Evolutionary conservation across 2,329 filamentous ascomycete genomes (phyloP).

Genomic region (Byssochlamys sp.): DNA sequence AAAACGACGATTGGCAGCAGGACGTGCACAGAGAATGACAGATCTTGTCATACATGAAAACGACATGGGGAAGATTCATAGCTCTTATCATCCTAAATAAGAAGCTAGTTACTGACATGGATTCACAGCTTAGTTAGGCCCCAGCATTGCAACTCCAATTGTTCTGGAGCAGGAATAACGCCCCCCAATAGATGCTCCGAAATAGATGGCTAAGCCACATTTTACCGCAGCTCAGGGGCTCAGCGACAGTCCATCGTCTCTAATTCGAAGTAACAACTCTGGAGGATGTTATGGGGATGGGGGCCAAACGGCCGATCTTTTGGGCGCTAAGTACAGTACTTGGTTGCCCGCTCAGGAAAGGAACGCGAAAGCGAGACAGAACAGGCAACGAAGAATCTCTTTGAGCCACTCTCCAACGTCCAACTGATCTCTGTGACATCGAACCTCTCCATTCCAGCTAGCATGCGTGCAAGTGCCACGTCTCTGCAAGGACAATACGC

Average conservation of each 20-base stretch:
- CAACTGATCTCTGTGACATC: background rate
- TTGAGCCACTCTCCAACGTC: background rate
- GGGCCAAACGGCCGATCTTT: background rate
- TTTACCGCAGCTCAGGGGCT: background rate
- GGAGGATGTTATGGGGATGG: background rate
- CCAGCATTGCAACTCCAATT: background rate
- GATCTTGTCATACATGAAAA: background rate
- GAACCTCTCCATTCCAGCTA: background rate
- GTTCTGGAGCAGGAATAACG: background rate
- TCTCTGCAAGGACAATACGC: background rate
- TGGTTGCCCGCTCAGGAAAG: background rate
- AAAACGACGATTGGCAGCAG: background rate
- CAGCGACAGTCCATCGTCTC: background rate
- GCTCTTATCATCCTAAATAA: background rate
- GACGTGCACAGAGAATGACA: background rate
- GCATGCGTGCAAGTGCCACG: background rate
- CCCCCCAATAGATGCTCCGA: no score
- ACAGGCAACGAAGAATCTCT: background rate
- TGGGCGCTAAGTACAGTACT: background rate
- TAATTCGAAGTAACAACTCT: background rate
- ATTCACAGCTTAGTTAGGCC: background rate
- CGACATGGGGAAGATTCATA: background rate
- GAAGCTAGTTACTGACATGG: background rate
- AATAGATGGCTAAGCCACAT: background rate
- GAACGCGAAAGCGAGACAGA: background rate